Evolutionary conservation across 2,329 filamentous ascomycete genomes (phyloP).

Genomic region (Penicillium paneum): DNA sequence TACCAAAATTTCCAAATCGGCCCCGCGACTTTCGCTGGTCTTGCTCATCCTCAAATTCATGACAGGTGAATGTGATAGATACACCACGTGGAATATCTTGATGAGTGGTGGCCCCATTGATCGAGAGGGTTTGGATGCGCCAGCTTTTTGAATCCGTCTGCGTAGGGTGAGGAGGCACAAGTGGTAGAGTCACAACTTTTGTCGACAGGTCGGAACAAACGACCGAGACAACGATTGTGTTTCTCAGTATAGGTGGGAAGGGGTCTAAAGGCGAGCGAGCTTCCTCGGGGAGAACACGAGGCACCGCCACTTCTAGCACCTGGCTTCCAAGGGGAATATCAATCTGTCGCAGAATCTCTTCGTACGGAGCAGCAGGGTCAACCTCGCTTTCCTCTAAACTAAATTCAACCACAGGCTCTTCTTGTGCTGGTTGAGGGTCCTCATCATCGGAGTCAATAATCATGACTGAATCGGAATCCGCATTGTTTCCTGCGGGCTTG

Average conservation of each 20-base stretch:
- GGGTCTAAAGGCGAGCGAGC: conserved; percentile 41
- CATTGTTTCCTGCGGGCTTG: conserved; percentile 25
- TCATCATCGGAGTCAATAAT: conserved; percentile 57
- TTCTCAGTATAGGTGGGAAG: conserved; percentile 48
- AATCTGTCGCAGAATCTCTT: conserved; percentile 53
- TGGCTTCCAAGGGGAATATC: conserved; percentile 54
- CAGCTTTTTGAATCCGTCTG: conserved; percentile 35
- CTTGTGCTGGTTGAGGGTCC: conserved; percentile 23
- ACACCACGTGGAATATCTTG: conserved; percentile 52
- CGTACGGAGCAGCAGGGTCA: conserved; percentile 56
- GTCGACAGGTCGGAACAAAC: conserved; percentile 58
- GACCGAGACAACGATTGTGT: conserved; percentile 53
- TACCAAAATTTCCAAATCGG: conserved; percentile 23
- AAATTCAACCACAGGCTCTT: conserved; percentile 40
- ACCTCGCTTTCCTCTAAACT: conserved; percentile 55
- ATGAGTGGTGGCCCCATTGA: conserved; percentile 48
- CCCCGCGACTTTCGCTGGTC: conserved; percentile 32
- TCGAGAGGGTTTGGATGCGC: conserved; percentile 49
- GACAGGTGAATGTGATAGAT: conserved; percentile 53
- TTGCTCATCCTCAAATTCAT: conserved; percentile 31
- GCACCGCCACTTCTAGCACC: conserved; percentile 52
- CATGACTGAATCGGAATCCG: conserved; percentile 47
- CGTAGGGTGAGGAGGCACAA: conserved; percentile 50
- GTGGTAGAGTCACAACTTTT: conserved; percentile 53
- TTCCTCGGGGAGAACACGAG: conserved; percentile 44